Evolutionary conservation across 106 monocot genomes (phyloP).

Genomic region (Gastrodia elata): DNA sequence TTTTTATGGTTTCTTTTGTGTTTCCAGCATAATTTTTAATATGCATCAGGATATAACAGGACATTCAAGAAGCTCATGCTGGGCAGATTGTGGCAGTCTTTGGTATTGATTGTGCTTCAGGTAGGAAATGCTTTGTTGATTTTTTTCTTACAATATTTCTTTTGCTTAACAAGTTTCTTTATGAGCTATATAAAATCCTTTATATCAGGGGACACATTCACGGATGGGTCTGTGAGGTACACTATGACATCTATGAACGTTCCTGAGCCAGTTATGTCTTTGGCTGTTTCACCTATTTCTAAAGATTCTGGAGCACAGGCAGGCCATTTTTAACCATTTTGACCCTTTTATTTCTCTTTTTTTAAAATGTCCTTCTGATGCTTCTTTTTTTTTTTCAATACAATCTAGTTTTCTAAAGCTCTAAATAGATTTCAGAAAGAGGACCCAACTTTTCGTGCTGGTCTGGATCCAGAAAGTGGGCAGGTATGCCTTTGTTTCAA

Average conservation of each 20-base stretch:
- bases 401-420: slow-evolving; percentile 86
- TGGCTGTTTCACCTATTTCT: slow-evolving; percentile 91
- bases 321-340: slow-evolving; percentile 44
- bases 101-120: slow-evolving; percentile 99
- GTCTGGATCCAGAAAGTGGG: slow-evolving; percentile 92
- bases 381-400: slow-evolving; percentile 9
- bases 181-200: slow-evolving; percentile 1
- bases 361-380: neutral
- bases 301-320: slow-evolving; percentile 99
- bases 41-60: slow-evolving; percentile 30
- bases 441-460: slow-evolving; percentile 97
- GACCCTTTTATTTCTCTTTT: neutral
- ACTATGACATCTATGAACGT: slow-evolving; percentile 99
- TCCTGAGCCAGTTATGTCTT: slow-evolving; percentile 99
- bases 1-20: neutral
- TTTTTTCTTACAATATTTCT: slow-evolving; percentile 2
- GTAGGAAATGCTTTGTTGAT: slow-evolving; percentile 12
- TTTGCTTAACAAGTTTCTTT: neutral
- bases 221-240: slow-evolving; percentile 90
- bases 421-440: slow-evolving; percentile 92
- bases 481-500: slow-evolving; percentile 43
- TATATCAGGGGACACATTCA: slow-evolving; percentile 89
- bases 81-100: slow-evolving; percentile 99
- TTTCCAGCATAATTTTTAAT: neutral
- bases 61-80: slow-evolving; percentile 97